A percentile compares a stretch with the other conserved stretches of the same genome.
Evolutionary conservation across 2,329 filamentous ascomycete species (phyloP).

Genomic region (Aspergillus flavus): DNA sequence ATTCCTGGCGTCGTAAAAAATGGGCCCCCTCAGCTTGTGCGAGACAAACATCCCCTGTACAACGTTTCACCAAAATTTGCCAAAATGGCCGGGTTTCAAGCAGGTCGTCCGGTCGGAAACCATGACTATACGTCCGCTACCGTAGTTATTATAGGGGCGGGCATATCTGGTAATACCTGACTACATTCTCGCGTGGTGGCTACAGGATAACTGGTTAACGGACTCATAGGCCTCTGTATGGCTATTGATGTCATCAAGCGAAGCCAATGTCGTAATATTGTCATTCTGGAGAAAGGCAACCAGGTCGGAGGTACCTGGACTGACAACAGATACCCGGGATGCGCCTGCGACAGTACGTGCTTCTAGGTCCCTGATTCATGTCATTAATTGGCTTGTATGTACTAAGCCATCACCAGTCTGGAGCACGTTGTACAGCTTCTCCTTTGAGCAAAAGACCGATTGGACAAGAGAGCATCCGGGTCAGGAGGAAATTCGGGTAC

Average conservation of each 20-base stretch:
- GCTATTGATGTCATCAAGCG: slow-evolving; percentile 59
- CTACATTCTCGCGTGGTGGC: neutral
- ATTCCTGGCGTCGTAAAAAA: neutral
- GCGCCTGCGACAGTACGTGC: slow-evolving; percentile 53
- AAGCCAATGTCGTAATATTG: slow-evolving; percentile 53
- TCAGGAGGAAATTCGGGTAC: slow-evolving; percentile 61
- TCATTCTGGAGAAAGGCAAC: slow-evolving; percentile 60
- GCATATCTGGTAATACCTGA: slow-evolving; percentile 49
- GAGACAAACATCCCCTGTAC: neutral
- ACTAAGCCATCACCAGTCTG: slow-evolving; percentile 41
- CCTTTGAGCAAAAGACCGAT: slow-evolving; percentile 61
- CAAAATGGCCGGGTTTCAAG: slow-evolving; percentile 1
- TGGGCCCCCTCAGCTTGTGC: neutral
- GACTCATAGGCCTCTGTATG: slow-evolving; percentile 52
- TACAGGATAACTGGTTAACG: neutral
- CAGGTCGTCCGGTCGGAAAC: slow-evolving; percentile 41
- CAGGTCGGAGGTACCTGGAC: slow-evolving; percentile 58
- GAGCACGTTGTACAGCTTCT: slow-evolving; percentile 61
- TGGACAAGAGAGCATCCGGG: slow-evolving; percentile 62
- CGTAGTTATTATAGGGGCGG: slow-evolving; percentile 61
- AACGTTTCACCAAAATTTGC: neutral
- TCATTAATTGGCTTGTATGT: neutral
- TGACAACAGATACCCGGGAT: slow-evolving; percentile 61
- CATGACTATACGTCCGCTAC: slow-evolving; percentile 55
- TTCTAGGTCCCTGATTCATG: neutral